phyloP scores from a whole-genome alignment of 1,139 yeast species.

The Blastobotrys persicus region DNA sequence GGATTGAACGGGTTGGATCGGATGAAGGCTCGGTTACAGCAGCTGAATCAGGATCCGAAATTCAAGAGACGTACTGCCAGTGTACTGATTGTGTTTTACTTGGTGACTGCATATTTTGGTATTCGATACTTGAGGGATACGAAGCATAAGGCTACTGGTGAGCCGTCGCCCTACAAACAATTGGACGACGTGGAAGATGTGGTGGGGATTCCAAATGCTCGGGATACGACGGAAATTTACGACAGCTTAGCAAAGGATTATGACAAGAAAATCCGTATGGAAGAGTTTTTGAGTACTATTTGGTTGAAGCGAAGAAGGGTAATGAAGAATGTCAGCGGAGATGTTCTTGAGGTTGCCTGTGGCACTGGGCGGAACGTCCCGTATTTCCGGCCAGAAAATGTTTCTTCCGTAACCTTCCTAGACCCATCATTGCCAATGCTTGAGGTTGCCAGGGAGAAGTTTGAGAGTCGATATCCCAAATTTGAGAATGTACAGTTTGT shows the following conservation, averaged over 20 bases:
- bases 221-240: conserved; percentile 81
- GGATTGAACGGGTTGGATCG: conserved; percentile 14
- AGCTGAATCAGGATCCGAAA: conserved; percentile 14
- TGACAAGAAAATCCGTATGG: conserved; percentile 80
- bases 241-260: conserved; percentile 76
- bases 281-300: conserved; percentile 78
- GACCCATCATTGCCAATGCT: conserved; percentile 87
- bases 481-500: conserved; percentile 78
- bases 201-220: conserved; percentile 49
- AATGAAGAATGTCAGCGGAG: conserved; percentile 77
- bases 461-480: conserved; percentile 60
- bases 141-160: conserved; percentile 39
- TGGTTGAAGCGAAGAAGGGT: conserved; percentile 82
- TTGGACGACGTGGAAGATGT: conserved; percentile 24
- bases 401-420: conserved; percentile 74
- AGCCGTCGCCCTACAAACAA: conserved; percentile 34
- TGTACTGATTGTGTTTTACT: conserved; percentile 28
- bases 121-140: conserved; percentile 37
- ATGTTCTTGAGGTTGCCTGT: conserved; percentile 89
- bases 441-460: conserved; percentile 73
- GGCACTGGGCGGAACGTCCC: conserved; percentile 94
- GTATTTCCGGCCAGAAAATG: conserved; percentile 57
- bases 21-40: conserved; percentile 10
- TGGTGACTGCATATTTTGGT: conserved; percentile 32
- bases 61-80: conserved; percentile 16